Conservation (phyloP, 148 eudicot species). For the Simmondsia chinensis region DNA sequence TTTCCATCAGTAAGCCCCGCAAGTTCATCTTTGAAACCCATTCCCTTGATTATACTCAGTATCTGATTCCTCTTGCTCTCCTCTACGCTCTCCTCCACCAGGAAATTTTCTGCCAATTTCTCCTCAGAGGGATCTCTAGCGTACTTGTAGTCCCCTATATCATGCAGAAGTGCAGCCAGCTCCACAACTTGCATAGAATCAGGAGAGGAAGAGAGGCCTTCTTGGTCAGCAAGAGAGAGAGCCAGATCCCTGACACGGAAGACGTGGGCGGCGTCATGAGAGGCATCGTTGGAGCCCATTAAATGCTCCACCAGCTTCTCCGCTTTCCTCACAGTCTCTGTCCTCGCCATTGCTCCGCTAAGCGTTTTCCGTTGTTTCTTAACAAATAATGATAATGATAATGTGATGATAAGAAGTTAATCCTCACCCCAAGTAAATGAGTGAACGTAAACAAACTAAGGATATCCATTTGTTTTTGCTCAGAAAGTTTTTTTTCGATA, state of each 20-base stretch:
- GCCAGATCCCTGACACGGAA: constrained; percentile 82
- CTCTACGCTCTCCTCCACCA: constrained; percentile 59
- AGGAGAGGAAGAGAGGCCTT: constrained; percentile 51
- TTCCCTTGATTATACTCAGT: constrained; percentile 55
- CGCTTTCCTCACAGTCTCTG: constrained; percentile 41
- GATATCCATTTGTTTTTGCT: no score
- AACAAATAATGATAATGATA: no score
- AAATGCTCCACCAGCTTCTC: constrained; percentile 49
- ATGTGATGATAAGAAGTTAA: no score
- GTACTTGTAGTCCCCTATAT: constrained; percentile 95
- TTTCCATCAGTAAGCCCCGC: constrained; percentile 27
- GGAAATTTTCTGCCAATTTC: constrained; percentile 69
- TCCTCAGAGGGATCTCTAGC: constrained; percentile 72
- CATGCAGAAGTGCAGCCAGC: constrained; percentile 95
- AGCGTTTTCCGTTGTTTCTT: no score
- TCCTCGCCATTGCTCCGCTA: no score
- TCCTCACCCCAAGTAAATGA: no score
- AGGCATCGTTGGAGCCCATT: constrained; percentile 78
- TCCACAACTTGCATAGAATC: constrained; percentile 68
- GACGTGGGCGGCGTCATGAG: constrained; percentile 85
- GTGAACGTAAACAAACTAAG: no score
- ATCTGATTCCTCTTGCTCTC: constrained; percentile 50
- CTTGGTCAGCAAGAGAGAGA: constrained; percentile 68
- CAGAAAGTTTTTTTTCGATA: no score
- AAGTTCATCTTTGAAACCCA: constrained; percentile 96